Percentiles rank a stretch among this genome's conserved stretches.
Evolutionary conservation across 352 stramenopile species (phyloP).

Genomic region (Ophiocytium majus): DNA sequence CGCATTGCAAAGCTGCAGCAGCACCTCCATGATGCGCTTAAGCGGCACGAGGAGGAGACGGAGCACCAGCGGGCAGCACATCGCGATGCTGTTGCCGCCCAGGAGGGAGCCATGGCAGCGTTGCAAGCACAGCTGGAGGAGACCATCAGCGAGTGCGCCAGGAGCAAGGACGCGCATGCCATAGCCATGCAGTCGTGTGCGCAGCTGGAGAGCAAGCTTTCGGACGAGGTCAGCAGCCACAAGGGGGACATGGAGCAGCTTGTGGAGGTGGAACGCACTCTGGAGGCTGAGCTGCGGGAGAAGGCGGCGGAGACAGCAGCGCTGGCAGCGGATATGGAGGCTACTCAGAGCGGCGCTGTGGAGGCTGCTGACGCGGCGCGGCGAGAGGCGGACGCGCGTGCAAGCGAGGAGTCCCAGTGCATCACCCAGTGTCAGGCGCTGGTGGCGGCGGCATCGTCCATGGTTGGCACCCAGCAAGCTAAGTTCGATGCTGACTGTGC

Average conservation of each 20-base stretch:
- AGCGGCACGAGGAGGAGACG: not conserved
- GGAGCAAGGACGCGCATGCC: not conserved
- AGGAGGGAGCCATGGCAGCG: not conserved
- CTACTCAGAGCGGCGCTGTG: conserved; percentile 28
- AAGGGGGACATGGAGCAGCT: conserved; percentile 22
- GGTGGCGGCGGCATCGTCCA: conserved; percentile 19
- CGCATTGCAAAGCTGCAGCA: not conserved
- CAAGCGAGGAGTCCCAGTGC: conserved; percentile 37
- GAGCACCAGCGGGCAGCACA: not conserved
- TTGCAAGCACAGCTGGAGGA: not conserved
- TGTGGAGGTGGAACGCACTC: not conserved
- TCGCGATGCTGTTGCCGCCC: not conserved
- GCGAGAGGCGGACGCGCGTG: conserved; percentile 33
- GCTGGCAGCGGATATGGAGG: conserved; percentile 18
- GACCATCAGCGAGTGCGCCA: not conserved
- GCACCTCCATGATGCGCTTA: not conserved
- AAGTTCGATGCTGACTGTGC: conserved; percentile 28
- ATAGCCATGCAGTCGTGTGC: not conserved
- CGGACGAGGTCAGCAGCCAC: not conserved
- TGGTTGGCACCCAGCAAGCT: conserved; percentile 14
- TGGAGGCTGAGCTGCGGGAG: conserved; percentile 26
- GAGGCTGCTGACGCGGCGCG: conserved; percentile 26
- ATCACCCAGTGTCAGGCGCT: conserved; percentile 31
- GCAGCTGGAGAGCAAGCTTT: not conserved
- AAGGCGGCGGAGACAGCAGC: conserved; percentile 7